Base-by-base conservation (phyloP, 129 eudicot species). In the Artemisia annua region DNA sequence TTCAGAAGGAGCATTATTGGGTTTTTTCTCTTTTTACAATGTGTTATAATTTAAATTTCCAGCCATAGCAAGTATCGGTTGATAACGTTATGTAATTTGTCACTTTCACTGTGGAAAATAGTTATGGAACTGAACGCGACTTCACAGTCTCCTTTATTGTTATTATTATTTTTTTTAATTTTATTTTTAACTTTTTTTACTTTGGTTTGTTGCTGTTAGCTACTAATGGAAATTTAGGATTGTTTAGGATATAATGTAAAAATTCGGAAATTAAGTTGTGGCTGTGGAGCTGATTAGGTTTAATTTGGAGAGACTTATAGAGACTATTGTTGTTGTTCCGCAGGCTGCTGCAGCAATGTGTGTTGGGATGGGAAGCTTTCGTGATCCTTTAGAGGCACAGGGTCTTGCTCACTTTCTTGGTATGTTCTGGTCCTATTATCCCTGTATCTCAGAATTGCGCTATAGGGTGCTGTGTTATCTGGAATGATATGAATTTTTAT, bases 291-390 rank as follows among this genome's bases (percentile, higher is more conserved):
- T 64, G 56, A 24, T 54, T 78, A 26, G 7, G 17, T 63, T 71
- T 68, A 52, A 24, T 62, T 49, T 22, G 67, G 20, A 56, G 17
- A 39, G 3, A 70, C 35, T 63, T 50, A 63, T 70, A 62, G 62
- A 58, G 58, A 26, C 12, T 26, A 17, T 55, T 59, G 51, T 35
- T 74, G 60, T 30, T 72, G 30, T 65, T 60, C 30, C 44, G 66
- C 83, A 95, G 99, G 99, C 97, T 10, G 99, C 99, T 0, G 97
- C 97, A 30, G 99, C 99, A 70, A 80, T 95, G 95, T 88, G 96
- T 49, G 97, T 95, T 17, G 94, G 96, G 64, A 88, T 88, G 88
- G 99, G 99, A 67, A 90, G 97, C 81, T 86, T 95, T 70, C 77
- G 86, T 48, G 99, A 95, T 84, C 99, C 99, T 46, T 62, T 81